Percentiles rank a stretch among this genome's conserved stretches.
Conservation (phyloP, 768 basidiomycete species). For the Boletus sp. region DNA sequence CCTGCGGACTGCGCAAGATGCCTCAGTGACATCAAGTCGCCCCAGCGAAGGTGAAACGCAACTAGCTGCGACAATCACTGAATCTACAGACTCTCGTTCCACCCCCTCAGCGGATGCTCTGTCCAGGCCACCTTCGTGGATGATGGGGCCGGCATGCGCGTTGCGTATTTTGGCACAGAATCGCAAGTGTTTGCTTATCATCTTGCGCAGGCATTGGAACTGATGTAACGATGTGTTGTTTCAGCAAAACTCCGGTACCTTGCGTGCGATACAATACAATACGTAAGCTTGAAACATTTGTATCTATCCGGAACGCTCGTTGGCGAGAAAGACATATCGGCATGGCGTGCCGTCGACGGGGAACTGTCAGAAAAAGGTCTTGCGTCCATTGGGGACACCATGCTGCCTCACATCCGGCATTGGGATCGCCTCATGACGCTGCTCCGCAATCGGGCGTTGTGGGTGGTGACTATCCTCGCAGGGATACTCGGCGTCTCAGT, state of each 20-base stretch:
- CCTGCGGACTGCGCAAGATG: neutral
- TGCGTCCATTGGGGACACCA: neutral
- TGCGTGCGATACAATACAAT: neutral
- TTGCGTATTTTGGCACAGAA: neutral
- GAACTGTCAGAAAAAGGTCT: neutral
- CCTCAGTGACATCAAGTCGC: neutral
- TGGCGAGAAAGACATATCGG: conserved; percentile 9
- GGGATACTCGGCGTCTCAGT: conserved; percentile 19
- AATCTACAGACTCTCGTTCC: neutral
- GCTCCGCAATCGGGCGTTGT: neutral
- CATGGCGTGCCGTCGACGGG: conserved; percentile 6
- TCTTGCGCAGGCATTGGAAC: neutral
- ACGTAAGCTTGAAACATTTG: neutral
- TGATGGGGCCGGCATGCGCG: neutral
- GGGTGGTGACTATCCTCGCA: conserved; percentile 9
- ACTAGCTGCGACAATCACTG: neutral
- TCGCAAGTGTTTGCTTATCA: neutral
- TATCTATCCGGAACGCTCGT: neutral
- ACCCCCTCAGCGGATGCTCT: neutral
- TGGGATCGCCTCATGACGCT: neutral
- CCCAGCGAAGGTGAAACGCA: neutral
- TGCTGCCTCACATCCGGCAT: neutral
- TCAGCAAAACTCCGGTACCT: neutral
- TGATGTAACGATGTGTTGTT: conserved; percentile 3
- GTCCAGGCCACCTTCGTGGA: neutral